Conservation (phyloP, 164 flowering plant species). For the Sextonia rubra region DNA sequence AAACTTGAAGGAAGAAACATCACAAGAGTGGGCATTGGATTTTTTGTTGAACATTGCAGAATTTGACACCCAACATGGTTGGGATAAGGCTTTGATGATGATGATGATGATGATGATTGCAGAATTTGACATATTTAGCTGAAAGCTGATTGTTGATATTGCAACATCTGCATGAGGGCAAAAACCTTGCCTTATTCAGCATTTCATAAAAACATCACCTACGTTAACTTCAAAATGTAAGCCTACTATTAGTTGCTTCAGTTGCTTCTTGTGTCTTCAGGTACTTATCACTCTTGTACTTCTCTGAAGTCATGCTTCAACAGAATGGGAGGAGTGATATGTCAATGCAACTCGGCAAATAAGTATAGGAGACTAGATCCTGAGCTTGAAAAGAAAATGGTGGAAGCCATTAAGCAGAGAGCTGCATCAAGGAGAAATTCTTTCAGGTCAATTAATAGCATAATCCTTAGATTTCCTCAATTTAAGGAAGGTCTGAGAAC, state of each 20-base stretch:
- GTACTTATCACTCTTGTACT: conserved; percentile 28
- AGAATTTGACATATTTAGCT: too few relatives aligned
- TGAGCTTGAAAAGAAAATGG: conserved; percentile 54
- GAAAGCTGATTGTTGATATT: too few relatives aligned
- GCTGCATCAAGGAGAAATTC: conserved; percentile 26
- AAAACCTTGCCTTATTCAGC: too few relatives aligned
- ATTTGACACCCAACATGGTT: too few relatives aligned
- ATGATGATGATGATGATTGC: too few relatives aligned
- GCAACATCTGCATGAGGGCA: too few relatives aligned
- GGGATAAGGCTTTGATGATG: too few relatives aligned
- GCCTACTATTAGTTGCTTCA: neutral
- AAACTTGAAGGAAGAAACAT: too few relatives aligned
- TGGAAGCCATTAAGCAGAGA: conserved; percentile 44
- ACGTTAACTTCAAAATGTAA: too few relatives aligned
- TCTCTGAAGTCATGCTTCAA: conserved; percentile 35
- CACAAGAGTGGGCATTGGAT: too few relatives aligned
- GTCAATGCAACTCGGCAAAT: conserved; percentile 28
- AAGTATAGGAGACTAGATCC: conserved; percentile 48
- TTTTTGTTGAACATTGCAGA: too few relatives aligned
- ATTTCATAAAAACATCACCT: too few relatives aligned
- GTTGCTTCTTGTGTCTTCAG: conserved; percentile 22
- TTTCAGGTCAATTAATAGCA: conserved; percentile 54
- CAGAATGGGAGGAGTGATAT: conserved; percentile 38
- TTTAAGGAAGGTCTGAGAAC: conserved; percentile 50
- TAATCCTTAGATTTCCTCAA: conserved; percentile 67